Evolutionary conservation across 805 yeast genomes (phyloP).

Genomic region (Lipomyces sp.): DNA sequence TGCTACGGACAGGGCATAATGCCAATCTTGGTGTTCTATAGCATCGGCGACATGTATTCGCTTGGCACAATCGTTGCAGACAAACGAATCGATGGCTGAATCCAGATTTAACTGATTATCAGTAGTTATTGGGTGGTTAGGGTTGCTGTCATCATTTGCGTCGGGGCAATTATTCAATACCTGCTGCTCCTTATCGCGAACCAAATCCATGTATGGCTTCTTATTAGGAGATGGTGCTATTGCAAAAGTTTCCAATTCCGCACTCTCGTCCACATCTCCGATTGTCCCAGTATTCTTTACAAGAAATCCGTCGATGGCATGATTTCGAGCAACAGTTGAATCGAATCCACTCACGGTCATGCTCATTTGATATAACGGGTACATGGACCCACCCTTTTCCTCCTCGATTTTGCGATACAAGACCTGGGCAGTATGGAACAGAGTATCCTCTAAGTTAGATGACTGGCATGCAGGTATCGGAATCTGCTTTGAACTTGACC

Average conservation of each 20-base stretch:
- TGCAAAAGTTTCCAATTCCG: neutral
- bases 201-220: neutral
- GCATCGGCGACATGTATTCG: constrained; percentile 30
- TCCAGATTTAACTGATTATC: neutral
- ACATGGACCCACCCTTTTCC: constrained; percentile 19
- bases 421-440: constrained; percentile 36
- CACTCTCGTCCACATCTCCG: neutral
- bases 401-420: constrained; percentile 35
- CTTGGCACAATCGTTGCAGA: constrained; percentile 44
- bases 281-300: constrained; percentile 6
- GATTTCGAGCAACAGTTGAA: constrained; percentile 16
- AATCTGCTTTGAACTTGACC: constrained; percentile 38
- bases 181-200: neutral
- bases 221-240: neutral
- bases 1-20: constrained; percentile 45
- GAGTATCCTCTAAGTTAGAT: constrained; percentile 15
- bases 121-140: neutral
- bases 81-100: constrained; percentile 1
- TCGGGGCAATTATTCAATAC: neutral
- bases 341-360: constrained; percentile 29
- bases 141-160: neutral
- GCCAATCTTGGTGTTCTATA: constrained; percentile 51
- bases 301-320: constrained; percentile 19
- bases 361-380: constrained; percentile 26
- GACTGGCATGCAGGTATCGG: constrained; percentile 34